A percentile compares a stretch with the other conserved stretches of the same genome.
phyloP scores from a whole-genome alignment of 495 filamentous ascomycete species.

The Cudoniella acicularis region DNA sequence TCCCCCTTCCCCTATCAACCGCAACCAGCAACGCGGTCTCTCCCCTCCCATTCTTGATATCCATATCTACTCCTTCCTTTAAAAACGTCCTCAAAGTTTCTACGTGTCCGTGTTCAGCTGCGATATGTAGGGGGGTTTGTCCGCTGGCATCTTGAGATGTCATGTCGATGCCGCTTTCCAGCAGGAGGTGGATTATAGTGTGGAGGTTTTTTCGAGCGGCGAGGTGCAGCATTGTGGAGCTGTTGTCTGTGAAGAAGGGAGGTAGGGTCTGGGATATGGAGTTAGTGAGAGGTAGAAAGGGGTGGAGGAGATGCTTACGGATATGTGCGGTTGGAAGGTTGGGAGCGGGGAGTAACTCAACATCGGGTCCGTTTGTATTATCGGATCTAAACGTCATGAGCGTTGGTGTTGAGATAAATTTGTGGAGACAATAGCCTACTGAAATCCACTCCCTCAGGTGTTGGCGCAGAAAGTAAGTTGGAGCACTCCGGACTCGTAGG shows the following conservation, averaged over 20 bases:
- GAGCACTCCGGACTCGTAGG: no score
- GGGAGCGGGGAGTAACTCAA: no score
- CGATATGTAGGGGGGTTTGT: not conserved
- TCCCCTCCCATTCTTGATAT: not conserved
- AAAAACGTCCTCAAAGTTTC: not conserved
- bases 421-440: no score
- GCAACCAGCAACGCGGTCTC: not conserved
- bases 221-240: not conserved
- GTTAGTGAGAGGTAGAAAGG: not conserved
- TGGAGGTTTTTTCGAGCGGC: not conserved
- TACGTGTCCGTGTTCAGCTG: not conserved
- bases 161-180: not conserved
- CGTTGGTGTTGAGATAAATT: no score
- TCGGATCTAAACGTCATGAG: no score
- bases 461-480: no score
- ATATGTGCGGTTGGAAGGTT: no score
- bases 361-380: no score
- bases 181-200: not conserved
- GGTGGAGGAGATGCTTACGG: not conserved
- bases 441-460: no score
- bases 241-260: not conserved
- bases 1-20: not conserved
- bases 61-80: not conserved
- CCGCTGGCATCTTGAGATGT: not conserved
- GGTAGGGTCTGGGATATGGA: not conserved